phyloP scores from a whole-genome alignment of 306 rosid species.

The Castanopsis chinensis region DNA sequence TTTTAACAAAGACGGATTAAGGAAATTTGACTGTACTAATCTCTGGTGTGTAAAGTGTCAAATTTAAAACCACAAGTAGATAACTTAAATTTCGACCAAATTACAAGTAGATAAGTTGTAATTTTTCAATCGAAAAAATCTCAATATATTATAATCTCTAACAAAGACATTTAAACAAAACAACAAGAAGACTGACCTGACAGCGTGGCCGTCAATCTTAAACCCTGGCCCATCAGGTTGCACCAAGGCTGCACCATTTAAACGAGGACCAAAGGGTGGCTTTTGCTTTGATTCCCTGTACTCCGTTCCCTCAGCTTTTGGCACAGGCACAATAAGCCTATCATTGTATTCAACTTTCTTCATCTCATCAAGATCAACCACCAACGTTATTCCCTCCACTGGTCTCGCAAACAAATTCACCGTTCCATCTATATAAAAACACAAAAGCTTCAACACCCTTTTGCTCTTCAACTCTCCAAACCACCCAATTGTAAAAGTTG shows the following conservation, averaged over 20 bases:
- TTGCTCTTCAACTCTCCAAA: constrained; percentile 22
- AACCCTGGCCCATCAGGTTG: constrained; percentile 38
- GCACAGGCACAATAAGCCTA: constrained; percentile 26
- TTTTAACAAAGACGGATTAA: no score
- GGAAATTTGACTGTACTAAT: no score
- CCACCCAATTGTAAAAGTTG: constrained; percentile 33
- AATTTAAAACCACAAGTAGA: no score
- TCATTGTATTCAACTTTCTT: constrained; percentile 32
- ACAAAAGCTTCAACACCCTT: constrained; percentile 20
- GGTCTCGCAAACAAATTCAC: constrained; percentile 36
- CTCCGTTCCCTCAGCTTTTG: constrained; percentile 34
- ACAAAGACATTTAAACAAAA: background rate
- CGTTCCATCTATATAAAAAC: constrained; percentile 26
- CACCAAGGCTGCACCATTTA: constrained; percentile 8
- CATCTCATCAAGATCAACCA: constrained; percentile 36
- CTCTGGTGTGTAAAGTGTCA: no score
- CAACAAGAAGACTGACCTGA: constrained; percentile 16
- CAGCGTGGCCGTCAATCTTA: constrained; percentile 22
- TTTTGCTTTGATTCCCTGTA: constrained; percentile 22
- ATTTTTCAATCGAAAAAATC: no score
- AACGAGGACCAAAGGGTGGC: constrained; percentile 30
- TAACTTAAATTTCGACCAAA: no score
- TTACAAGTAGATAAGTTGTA: no score
- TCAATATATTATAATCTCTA: no score
- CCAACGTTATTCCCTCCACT: constrained; percentile 36